Evolutionary conservation across 257 asterid species (phyloP), one percentile per base, ranked within the genome.

Genomic region (Verbascum thapsus): DNA sequence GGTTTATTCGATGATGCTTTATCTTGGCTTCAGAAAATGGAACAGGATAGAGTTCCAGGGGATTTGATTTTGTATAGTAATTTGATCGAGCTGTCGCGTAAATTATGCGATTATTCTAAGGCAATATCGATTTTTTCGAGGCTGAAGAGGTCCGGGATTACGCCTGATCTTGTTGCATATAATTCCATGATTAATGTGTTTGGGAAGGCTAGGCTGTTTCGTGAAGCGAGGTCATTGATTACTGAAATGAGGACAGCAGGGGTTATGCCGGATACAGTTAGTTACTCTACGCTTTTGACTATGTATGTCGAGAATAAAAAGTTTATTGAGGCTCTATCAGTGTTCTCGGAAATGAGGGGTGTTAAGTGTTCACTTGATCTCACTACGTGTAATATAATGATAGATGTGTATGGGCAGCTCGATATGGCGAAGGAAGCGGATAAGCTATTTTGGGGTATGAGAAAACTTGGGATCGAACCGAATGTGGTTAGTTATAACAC

Each of bases 11-110:
- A 94, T 63, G 96, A 90, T 48, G 99, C 97, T 20, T 72, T 94
- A 37, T 85, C 94, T n/a, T 90, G 97, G 99, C 90, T 94, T 57
- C 96, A 90, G 81, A 85, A 79, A 71, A 90, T 94, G 99, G 99
- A 94, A 22, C 78, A 81, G 54, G 97, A 89, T 53, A 75, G 82
- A 0, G 90, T 90, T 43, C 69, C 90, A 0, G 97, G 94, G n/a
- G 99, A 94, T 68, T 75, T 94, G 62, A 96, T 90, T 57, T 53
- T 90, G 83, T 94, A 87, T 32, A 83, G 96, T 66, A 90, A 89
- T 73, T 67, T 94, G 74, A 94, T 94, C 32, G 99, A 94, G 72
- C 74, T 94, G 72, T 87, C 97, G 3, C 86, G 95, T 8, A 94
- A 80, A 58, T 67, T 89, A 8, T 75, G 90, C 54, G 95, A 94